Evolutionary conservation across 2,329 filamentous ascomycete species (phyloP).

Genomic region (Thielaviopsis euricoi): DNA sequence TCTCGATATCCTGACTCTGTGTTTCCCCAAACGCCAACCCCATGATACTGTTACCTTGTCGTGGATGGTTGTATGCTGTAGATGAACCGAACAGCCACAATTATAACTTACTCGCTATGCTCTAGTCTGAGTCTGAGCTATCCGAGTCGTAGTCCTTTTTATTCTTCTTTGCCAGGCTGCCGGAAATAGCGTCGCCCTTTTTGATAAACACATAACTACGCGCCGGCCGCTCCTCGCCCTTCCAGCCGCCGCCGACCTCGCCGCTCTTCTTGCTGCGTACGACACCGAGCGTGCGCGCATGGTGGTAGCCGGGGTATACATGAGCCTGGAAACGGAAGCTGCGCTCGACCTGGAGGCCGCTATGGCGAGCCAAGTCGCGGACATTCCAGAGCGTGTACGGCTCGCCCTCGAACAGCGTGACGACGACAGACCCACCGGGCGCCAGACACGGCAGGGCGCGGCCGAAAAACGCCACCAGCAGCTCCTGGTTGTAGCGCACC

Average conservation of each 20-base stretch:
- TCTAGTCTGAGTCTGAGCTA: conserved; percentile 15
- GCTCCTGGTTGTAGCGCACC: conserved; percentile 76
- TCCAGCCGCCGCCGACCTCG: conserved; percentile 28
- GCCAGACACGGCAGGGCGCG: conserved; percentile 29
- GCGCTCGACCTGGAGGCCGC: conserved; percentile 49
- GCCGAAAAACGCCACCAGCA: conserved; percentile 53
- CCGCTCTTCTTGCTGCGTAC: conserved; percentile 30
- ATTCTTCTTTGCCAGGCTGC: conserved; percentile 17
- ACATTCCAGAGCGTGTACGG: conserved; percentile 96
- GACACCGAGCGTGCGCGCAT: conserved; percentile 56
- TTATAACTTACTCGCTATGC: neutral
- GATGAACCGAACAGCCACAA: too few relatives aligned
- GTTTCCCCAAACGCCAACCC: neutral
- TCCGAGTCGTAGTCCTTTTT: conserved; percentile 21
- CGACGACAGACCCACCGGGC: conserved; percentile 46
- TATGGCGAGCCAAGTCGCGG: conserved; percentile 66
- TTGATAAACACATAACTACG: conserved; percentile 47
- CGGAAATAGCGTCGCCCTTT: conserved; percentile 31
- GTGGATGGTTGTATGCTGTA: too few relatives aligned
- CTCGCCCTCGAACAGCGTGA: conserved; percentile 84
- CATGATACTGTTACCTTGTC: neutral
- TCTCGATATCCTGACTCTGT: neutral
- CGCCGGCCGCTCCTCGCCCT: conserved; percentile 26
- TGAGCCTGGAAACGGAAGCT: conserved; percentile 53
- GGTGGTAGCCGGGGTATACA: conserved; percentile 57